Evolutionary conservation across 441 rosid species (phyloP).

Genomic region (Jatropha podagrica): DNA sequence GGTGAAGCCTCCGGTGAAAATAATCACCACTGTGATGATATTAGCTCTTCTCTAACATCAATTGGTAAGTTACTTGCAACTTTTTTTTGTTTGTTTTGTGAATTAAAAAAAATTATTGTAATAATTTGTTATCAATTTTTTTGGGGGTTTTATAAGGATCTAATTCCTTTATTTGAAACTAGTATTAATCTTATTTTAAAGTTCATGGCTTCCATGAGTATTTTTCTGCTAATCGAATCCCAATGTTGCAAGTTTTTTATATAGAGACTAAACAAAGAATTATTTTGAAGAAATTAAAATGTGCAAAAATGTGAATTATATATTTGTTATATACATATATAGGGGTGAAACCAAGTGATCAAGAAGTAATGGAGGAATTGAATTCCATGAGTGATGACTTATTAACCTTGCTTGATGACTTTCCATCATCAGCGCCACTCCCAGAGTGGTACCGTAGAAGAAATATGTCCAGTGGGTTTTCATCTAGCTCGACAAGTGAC

Average conservation of each 20-base stretch:
- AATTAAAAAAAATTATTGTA: no score
- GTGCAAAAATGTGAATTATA: background rate
- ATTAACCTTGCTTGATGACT: slow-evolving; percentile 54
- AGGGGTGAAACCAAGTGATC: slow-evolving; percentile 40
- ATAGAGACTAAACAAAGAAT: no score
- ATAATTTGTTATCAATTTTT: background rate
- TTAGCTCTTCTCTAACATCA: slow-evolving; percentile 48
- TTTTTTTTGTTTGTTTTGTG: background rate
- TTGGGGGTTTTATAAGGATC: background rate
- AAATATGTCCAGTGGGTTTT: slow-evolving; percentile 22
- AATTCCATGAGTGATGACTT: slow-evolving; percentile 53
- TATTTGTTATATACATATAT: background rate
- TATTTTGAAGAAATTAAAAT: background rate
- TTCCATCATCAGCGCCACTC: slow-evolving; percentile 49
- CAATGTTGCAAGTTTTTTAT: no score
- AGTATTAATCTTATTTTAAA: no score
- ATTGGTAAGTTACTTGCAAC: slow-evolving; percentile 29
- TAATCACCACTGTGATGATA: slow-evolving; percentile 33
- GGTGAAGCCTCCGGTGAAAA: slow-evolving; percentile 28
- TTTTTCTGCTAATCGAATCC: no score
- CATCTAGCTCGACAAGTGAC: slow-evolving; percentile 14
- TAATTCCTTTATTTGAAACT: no score
- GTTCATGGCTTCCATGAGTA: no score
- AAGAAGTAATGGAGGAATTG: slow-evolving; percentile 44
- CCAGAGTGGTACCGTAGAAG: slow-evolving; percentile 62